phyloP scores from a whole-genome alignment of 2,329 filamentous ascomycete species.

The Clathrospora elynae region DNA sequence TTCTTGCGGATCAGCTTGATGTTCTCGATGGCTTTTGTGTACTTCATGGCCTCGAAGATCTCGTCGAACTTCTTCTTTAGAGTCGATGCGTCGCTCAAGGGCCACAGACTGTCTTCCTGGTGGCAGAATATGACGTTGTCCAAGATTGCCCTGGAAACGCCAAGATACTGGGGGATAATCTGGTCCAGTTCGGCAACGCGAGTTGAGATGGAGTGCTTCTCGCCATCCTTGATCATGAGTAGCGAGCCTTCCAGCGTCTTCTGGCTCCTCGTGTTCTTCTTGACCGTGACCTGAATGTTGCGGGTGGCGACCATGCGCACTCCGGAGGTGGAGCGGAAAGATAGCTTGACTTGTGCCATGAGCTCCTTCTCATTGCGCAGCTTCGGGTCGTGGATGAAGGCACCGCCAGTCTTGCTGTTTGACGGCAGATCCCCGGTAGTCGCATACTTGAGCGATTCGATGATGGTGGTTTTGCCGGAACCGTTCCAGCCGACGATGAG shows the following conservation, averaged over 20 bases:
- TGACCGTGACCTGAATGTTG: constrained; percentile 83
- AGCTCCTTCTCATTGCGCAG: constrained; percentile 86
- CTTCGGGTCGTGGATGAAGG: constrained; percentile 98
- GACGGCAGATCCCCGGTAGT: constrained; percentile 93
- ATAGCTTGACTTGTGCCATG: constrained; percentile 86
- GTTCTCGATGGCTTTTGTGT: constrained; percentile 96
- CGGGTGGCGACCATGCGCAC: constrained; percentile 82
- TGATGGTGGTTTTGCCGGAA: constrained; percentile 97
- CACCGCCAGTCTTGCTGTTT: constrained; percentile 82
- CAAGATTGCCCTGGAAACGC: constrained; percentile 86
- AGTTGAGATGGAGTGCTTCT: constrained; percentile 78
- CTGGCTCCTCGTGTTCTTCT: constrained; percentile 74
- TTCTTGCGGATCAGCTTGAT: constrained; percentile 86
- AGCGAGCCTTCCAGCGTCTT: constrained; percentile 86
- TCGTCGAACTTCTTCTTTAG: constrained; percentile 96
- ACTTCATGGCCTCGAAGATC: constrained; percentile 96
- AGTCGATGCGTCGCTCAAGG: constrained; percentile 81
- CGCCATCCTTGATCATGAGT: constrained; percentile 76
- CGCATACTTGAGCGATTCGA: constrained; percentile 97
- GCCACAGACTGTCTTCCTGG: constrained; percentile 97
- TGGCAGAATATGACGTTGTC: constrained; percentile 98
- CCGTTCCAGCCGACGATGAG: constrained; percentile 97
- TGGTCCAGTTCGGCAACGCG: constrained; percentile 80
- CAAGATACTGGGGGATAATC: constrained; percentile 82
- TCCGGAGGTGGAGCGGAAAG: constrained; percentile 79